Conservation (phyloP, 2,329 filamentous ascomycete species). For the Penicillium expansum region DNA sequence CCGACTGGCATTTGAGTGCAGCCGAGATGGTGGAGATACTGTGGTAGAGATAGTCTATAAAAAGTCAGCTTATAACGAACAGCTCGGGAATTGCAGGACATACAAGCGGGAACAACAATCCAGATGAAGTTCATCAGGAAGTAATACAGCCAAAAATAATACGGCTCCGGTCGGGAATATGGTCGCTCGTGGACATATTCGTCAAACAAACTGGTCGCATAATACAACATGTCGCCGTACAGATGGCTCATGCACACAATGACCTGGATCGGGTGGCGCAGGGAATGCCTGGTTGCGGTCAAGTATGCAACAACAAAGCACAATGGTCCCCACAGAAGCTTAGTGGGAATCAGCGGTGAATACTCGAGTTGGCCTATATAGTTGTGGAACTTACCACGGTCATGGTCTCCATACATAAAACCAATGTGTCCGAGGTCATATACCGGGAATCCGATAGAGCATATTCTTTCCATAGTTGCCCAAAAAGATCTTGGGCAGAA, state of each 20-base stretch:
- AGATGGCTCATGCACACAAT: conserved; percentile 63
- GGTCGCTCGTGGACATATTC: conserved; percentile 53
- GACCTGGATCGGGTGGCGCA: conserved; percentile 59
- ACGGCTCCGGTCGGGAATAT: conserved; percentile 61
- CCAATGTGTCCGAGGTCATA: conserved; percentile 75
- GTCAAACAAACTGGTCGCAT: conserved; percentile 62
- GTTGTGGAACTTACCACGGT: conserved; percentile 61
- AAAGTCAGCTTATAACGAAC: conserved; percentile 5
- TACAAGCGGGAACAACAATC: conserved; percentile 60
- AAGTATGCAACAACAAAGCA: conserved; percentile 57
- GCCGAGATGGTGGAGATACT: conserved; percentile 33
- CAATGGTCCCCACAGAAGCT: conserved; percentile 61
- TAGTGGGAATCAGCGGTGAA: conserved; percentile 6
- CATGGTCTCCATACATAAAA: conserved; percentile 81
- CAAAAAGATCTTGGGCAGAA: conserved; percentile 68
- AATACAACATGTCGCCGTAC: conserved; percentile 64
- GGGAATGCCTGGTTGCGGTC: conserved; percentile 54
- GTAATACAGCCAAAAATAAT: conserved; percentile 67
- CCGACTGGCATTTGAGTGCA: conserved; percentile 24
- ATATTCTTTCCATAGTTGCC: conserved; percentile 93
- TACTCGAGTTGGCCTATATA: not conserved
- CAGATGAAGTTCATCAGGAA: conserved; percentile 65
- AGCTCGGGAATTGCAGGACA: conserved; percentile 28
- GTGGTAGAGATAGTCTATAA: conserved; percentile 32
- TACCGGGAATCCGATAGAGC: conserved; percentile 83